Evolutionary conservation across 202 grass and related monocot genomes (phyloP).

Genomic region (Brachypodium distachyon): DNA sequence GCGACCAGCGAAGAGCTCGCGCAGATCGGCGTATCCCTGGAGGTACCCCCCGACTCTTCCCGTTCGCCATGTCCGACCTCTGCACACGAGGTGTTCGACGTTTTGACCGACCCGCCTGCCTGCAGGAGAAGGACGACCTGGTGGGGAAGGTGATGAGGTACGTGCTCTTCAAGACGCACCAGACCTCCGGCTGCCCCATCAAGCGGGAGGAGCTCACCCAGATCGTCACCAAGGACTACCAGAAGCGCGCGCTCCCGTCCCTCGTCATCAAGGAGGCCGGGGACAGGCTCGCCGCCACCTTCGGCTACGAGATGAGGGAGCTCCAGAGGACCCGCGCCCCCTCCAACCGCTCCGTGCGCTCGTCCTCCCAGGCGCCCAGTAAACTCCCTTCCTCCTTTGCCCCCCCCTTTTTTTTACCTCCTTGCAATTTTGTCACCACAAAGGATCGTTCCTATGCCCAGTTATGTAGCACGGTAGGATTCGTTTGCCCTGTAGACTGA

Average conservation of each 20-base stretch:
- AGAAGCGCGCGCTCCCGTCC: constrained; percentile 50
- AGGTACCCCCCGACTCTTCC: constrained; percentile 25
- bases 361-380: constrained; percentile 39
- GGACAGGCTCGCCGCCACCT: constrained; percentile 58
- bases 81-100: constrained; percentile 10
- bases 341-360: constrained; percentile 31
- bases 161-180: constrained; percentile 73
- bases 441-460: not conserved
- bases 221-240: constrained; percentile 82
- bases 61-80: not conserved
- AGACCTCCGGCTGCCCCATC: constrained; percentile 68
- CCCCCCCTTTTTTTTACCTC: no score
- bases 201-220: constrained; percentile 78
- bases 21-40: constrained; percentile 58
- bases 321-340: constrained; percentile 54
- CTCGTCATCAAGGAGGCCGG: constrained; percentile 78
- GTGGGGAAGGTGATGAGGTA: constrained; percentile 78
- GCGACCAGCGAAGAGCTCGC: constrained; percentile 44
- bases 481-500: not conserved
- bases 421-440: no score
- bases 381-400: not conserved
- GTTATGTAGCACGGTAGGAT: not conserved
- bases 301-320: constrained; percentile 88
- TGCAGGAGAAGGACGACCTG: constrained; percentile 90
- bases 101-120: not conserved